phyloP scores from a whole-genome alignment of 169 alveolate genomes.

The Plasmodium berghei region DNA sequence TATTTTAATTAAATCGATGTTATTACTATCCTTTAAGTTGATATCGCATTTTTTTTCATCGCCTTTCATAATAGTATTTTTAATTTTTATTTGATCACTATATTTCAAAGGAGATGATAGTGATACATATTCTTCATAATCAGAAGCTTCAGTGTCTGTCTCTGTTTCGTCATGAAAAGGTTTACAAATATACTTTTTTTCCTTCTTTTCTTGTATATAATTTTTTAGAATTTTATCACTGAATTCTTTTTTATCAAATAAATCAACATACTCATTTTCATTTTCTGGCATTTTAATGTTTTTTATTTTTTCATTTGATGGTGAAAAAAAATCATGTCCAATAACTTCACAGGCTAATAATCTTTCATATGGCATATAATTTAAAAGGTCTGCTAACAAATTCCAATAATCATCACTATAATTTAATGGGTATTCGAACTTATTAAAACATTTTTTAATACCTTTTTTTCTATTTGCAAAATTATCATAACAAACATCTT shows the following conservation, averaged over 20 bases:
- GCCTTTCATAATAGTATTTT: neutral
- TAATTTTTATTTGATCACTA: neutral
- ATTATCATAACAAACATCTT: conserved; percentile 56
- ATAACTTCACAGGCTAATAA: conserved; percentile 74
- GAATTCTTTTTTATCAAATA: conserved; percentile 24
- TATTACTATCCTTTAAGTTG: neutral
- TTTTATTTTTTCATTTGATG: conserved; percentile 48
- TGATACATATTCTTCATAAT: neutral
- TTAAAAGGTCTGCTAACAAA: conserved; percentile 68
- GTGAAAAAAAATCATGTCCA: conserved; percentile 71
- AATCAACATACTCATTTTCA: conserved; percentile 5
- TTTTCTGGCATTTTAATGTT: conserved; percentile 10
- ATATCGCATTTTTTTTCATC: conserved; percentile 9
- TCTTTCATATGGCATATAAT: conserved; percentile 70
- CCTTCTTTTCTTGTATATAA: conserved; percentile 60
- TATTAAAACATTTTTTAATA: conserved; percentile 58
- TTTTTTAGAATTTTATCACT: conserved; percentile 22
- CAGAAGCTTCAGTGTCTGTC: conserved; percentile 3
- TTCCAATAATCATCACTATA: conserved; percentile 75
- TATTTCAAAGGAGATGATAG: neutral
- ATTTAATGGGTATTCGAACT: conserved; percentile 57
- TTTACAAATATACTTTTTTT: conserved; percentile 20
- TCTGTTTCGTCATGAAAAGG: conserved; percentile 35
- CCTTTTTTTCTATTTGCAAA: conserved; percentile 35
- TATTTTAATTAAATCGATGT: conserved; percentile 3